Evolutionary conservation across 2,329 filamentous ascomycete genomes (phyloP).

Genomic region (Penicillium sp.): DNA sequence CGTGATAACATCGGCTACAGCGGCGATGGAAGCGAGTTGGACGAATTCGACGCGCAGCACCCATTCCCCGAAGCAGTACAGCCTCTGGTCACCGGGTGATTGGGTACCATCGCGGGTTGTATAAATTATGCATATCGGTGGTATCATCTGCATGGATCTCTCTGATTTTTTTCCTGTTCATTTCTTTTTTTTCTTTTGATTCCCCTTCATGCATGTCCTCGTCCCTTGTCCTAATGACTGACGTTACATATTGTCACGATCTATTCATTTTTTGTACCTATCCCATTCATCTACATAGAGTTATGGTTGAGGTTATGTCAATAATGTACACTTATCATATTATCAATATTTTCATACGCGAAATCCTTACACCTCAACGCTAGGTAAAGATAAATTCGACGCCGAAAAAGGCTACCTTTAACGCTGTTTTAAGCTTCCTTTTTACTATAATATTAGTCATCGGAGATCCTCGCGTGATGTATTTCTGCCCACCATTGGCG

Average conservation of each 20-base stretch:
- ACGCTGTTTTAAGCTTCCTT: background rate
- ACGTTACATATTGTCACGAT: conserved; percentile 9
- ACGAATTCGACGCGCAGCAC: conserved; percentile 19
- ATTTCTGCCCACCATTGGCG: background rate
- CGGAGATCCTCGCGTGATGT: background rate
- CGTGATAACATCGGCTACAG: conserved; percentile 63
- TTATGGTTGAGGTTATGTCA: background rate
- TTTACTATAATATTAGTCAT: conserved; percentile 13
- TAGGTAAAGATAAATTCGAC: no score
- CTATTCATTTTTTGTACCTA: conserved; percentile 3
- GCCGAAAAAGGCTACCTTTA: no score
- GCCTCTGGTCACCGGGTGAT: conserved; percentile 11
- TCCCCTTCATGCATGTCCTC: conserved; percentile 15
- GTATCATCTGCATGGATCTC: conserved; percentile 1
- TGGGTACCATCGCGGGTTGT: background rate
- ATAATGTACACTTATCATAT: conserved; percentile 4
- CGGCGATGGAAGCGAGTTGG: conserved; percentile 34
- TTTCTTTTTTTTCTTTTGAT: conserved; percentile 6
- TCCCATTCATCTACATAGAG: background rate
- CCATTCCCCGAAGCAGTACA: conserved; percentile 18
- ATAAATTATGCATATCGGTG: background rate
- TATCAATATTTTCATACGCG: background rate
- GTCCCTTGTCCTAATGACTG: conserved; percentile 16
- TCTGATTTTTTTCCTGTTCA: background rate
- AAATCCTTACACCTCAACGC: background rate